Conservation (phyloP, 1,284 basidiomycete species). For the Austroboletus niveus region DNA sequence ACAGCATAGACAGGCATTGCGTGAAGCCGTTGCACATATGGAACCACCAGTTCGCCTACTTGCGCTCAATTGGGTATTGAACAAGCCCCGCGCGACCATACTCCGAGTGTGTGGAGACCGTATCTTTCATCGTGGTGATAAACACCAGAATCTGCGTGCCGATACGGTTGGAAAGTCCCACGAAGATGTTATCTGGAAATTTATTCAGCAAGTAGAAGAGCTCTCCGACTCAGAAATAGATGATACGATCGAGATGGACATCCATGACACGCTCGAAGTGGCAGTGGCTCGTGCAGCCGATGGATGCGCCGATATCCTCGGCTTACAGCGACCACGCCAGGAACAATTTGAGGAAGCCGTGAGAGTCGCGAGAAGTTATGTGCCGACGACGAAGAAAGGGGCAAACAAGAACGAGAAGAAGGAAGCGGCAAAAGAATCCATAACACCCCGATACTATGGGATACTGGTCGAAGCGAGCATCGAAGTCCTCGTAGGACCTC, state of each 20-base stretch:
- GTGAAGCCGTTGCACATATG: conserved; percentile 46
- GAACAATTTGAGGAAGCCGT: conserved; percentile 64
- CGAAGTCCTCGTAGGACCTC: conserved; percentile 41
- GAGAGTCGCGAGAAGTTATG: conserved; percentile 51
- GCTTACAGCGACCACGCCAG: conserved; percentile 50
- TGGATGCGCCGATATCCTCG: conserved; percentile 51
- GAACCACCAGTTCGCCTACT: conserved; percentile 64
- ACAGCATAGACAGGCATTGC: conserved; percentile 73
- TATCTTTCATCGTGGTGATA: conserved; percentile 70
- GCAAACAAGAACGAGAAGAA: conserved; percentile 36
- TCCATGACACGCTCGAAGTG: conserved; percentile 54
- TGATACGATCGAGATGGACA: conserved; percentile 61
- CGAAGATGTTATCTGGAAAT: conserved; percentile 81
- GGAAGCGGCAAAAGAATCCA: conserved; percentile 19
- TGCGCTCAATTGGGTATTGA: conserved; percentile 75
- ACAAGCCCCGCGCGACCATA: conserved; percentile 51
- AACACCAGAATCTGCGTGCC: conserved; percentile 79
- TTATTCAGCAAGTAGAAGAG: conserved; percentile 66
- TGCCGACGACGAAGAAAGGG: conserved; percentile 38
- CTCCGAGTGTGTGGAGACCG: conserved; percentile 79
- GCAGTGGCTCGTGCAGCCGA: conserved; percentile 61
- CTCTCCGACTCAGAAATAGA: conserved; percentile 68
- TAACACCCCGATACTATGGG: conserved; percentile 65
- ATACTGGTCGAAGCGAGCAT: conserved; percentile 75
- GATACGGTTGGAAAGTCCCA: conserved; percentile 55